Base-by-base conservation (phyloP, 306 rosid genomes). In the Castanea mollissima region DNA sequence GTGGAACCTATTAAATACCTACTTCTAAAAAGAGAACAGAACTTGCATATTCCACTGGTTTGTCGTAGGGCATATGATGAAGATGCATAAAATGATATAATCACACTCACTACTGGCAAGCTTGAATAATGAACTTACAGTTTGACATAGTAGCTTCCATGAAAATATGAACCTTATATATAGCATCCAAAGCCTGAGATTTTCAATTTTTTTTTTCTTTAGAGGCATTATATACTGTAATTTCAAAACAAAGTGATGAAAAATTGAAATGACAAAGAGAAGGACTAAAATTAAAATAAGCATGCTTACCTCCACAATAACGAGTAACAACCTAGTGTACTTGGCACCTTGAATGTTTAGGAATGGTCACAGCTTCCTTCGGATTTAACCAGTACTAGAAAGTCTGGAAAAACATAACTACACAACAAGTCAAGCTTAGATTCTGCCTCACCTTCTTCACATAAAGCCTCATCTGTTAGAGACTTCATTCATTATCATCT, bases 361-460 rank as follows among this genome's bases (percentile, higher is more conserved):
- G 56, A 65, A 31, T 74, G 11, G 71, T 32, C 35, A n/a, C 58
- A 49, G 44, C 55, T 63, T 68, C 74, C 74, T 64, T 14, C 68
- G 6, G 16, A 46, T 79, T 73, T 12, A 12, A 3, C 11, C 11
- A 49, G 54, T 2, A 49, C 54, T 49, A 49, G 4, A 41, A 41
- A 49, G 16, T 49, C 54, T 49, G 54, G 54, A 13, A 49, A 49
- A 49, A 49, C 54, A 12, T 49, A 12, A 49, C 54, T 12, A 49
- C 11, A 12, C 54, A 49, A 49, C 5, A 49, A 49, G 54, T 49
- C 12, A 7, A 63, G 31, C 63, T 62, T 18, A 23, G 23, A 11
- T 23, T 23, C 68, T 10, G 68, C 34, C 19, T 13, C 7, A 60
- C 68, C 27, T 60, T 60, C 32, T 60, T 60, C 19, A 25, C 68